Base-by-base conservation (phyloP, 2,329 filamentous ascomycete genomes). In the Paecilomyces niveus region DNA sequence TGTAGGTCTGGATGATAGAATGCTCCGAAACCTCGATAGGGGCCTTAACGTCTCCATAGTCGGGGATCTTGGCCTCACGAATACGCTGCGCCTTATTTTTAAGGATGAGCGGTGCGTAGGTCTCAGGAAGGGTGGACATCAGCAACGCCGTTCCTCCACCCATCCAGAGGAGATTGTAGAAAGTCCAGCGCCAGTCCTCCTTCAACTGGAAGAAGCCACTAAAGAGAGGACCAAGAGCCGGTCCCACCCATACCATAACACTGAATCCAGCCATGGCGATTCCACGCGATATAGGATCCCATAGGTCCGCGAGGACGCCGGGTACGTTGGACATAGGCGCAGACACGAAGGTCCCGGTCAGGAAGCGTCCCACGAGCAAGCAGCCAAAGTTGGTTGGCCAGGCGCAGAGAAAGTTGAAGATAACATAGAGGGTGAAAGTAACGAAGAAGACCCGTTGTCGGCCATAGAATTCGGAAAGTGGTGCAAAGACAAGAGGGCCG, bases 91-190 rank as follows among this genome's bases (percentile, higher is more conserved):
- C 84, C 63, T 85, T 85, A 61, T 80, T 75, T 1, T 76, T 68
- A 24, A 87, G 72, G 3, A 87, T 74, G 3, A 73, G 78, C 0
- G 76, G 78, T 0, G 76, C 76, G 35, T 80, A 79, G 0, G 84
- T 86, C 65, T 86, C 84, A 0, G 84, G 84, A 7, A 86, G 80
- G 0, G 82, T 82, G 56, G 85, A 74, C 78, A 85, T 80, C 3
- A 83, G 57, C 6, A 76, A 21, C 5, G 70, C 64, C 1, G 73
- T 72, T 18, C 61, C 62, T 8, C 64, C 74, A 3, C 68, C 70
- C 5, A 78, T 57, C 74, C 72, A 77, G 3, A 78, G 65, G 3
- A 78, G 65, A 45, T 77, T 75, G 59, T 78, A 78, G 57, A 79
- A 76, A 50, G 66, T 74, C 76, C 76, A 79, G 51, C 74, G 65